phyloP scores from a whole-genome alignment of 805 yeast genomes.

The Spathaspora gorwiae region DNA sequence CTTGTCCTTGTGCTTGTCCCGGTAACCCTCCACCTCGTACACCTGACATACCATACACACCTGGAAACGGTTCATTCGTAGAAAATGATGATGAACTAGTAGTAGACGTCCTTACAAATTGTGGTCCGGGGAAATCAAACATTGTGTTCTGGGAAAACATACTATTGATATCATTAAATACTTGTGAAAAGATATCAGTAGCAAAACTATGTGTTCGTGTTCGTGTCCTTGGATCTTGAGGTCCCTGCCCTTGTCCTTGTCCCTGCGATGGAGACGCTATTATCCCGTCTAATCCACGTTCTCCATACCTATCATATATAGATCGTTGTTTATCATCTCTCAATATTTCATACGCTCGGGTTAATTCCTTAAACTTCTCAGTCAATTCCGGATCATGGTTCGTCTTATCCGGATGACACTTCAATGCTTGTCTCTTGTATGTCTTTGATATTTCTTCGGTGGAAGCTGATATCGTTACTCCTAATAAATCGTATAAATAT shows the following conservation, averaged over 20 bases:
- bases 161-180: constrained; percentile 30
- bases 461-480: constrained; percentile 28
- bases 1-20: not conserved
- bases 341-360: constrained; percentile 63
- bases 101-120: not conserved
- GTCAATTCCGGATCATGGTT: constrained; percentile 46
- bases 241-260: not conserved
- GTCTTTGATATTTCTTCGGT: constrained; percentile 33
- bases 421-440: constrained; percentile 38
- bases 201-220: constrained; percentile 10
- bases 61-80: too few species aligned
- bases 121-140: not conserved
- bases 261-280: constrained; percentile 3
- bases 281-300: constrained; percentile 36
- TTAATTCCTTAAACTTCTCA: constrained; percentile 54
- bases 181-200: constrained; percentile 31
- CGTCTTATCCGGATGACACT: constrained; percentile 65
- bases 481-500: constrained; percentile 31
- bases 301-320: constrained; percentile 53
- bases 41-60: constrained; percentile 9
- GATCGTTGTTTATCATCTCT: constrained; percentile 41
- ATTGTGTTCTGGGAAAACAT: constrained; percentile 12
- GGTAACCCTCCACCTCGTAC: constrained; percentile 7
- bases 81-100: not conserved
- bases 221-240: constrained; percentile 2